phyloP scores from a whole-genome alignment of 305 asterid genomes.

The Striga hermonthica region DNA sequence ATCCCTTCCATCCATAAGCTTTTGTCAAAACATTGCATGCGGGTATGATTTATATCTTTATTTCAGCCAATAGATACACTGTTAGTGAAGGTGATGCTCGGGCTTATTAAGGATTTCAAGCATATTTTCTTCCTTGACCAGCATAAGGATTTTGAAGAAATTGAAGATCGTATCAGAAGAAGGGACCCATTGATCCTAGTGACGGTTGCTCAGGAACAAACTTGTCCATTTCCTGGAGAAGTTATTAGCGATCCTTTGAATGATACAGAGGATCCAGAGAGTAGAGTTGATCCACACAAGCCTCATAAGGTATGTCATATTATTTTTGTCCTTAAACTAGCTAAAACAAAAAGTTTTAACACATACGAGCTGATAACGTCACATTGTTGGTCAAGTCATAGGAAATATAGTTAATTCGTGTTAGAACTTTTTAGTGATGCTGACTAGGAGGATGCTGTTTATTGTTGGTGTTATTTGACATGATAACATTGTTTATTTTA shows the following conservation, averaged over 20 bases:
- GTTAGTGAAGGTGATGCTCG: slow-evolving; percentile 19
- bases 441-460: slow-evolving; percentile 8
- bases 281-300: slow-evolving; percentile 58
- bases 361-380: too few species aligned
- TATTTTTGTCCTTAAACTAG: neutral
- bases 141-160: slow-evolving; percentile 96
- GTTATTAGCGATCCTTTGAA: slow-evolving; percentile 93
- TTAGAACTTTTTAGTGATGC: too few species aligned
- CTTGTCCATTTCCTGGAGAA: slow-evolving; percentile 66
- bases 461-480: slow-evolving; percentile 4
- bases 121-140: slow-evolving; percentile 36
- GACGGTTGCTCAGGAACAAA: slow-evolving; percentile 54
- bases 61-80: neutral
- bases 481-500: neutral
- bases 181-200: slow-evolving; percentile 76
- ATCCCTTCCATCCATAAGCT: slow-evolving; percentile 88
- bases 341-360: neutral
- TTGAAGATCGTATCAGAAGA: slow-evolving; percentile 61
- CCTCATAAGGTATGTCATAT: slow-evolving; percentile 65
- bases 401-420: slow-evolving; percentile 15
- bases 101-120: slow-evolving; percentile 7
- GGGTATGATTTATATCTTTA: slow-evolving; percentile 42
- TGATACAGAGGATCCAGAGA: slow-evolving; percentile 73
- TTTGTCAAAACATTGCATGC: slow-evolving; percentile 72
- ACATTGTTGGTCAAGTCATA: slow-evolving; percentile 16